Percentiles rank a stretch among this genome's conserved stretches.
These are phyloP conservation scores for Candida quercuum DNA, from an alignment of 805 yeast species.

Conservation along the genomic window DNA sequence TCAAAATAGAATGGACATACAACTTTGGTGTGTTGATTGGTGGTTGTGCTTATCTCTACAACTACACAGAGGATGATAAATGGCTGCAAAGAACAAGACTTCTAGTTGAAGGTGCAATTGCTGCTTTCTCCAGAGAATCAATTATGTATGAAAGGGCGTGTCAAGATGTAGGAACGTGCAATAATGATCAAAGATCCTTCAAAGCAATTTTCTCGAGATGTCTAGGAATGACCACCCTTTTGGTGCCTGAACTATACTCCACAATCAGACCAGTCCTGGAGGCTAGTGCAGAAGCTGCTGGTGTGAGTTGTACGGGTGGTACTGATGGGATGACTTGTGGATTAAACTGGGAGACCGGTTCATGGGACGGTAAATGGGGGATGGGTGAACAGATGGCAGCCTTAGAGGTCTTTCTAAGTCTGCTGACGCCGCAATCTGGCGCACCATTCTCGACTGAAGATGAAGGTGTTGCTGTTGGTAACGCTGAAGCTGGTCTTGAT, in stretches of 20 bases:
- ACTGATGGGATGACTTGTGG: constrained; percentile 75
- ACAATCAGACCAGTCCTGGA: constrained; percentile 37
- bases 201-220: constrained; percentile 61
- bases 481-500: constrained; percentile 44
- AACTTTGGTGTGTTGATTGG: constrained; percentile 62
- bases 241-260: constrained; percentile 47
- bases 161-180: constrained; percentile 48
- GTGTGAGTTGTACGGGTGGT: constrained; percentile 69
- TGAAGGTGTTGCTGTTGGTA: constrained; percentile 52
- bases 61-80: constrained; percentile 44
- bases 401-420: constrained; percentile 50
- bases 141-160: constrained; percentile 64
- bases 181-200: constrained; percentile 74
- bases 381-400: constrained; percentile 77
- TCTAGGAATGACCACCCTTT: constrained; percentile 49
- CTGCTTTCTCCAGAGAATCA: constrained; percentile 41
- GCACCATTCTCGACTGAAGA: constrained; percentile 45
- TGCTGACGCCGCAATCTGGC: constrained; percentile 36
- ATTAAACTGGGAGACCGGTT: constrained; percentile 49
- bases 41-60: constrained; percentile 67
- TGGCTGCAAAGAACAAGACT: constrained; percentile 47
- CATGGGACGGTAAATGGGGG: constrained; percentile 66
- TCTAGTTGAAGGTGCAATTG: constrained; percentile 39
- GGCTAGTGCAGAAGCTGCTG: constrained; percentile 61
- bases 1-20: constrained; percentile 57